Base-by-base conservation (phyloP, 768 basidiomycete species). In the Hericium alpestre region DNA sequence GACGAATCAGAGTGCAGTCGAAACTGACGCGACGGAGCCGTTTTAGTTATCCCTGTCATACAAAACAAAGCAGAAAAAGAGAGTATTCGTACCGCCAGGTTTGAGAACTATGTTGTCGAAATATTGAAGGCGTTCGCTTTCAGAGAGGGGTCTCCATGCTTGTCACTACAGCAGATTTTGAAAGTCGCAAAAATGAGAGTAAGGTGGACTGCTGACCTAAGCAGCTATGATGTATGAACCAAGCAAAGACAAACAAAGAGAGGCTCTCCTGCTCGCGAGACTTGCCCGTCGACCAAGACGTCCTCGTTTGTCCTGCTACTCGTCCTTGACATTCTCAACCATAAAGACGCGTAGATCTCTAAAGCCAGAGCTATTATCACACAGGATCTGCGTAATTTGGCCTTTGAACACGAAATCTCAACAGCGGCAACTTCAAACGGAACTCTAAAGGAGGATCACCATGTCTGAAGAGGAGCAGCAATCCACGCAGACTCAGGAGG, bases 381-480 rank as follows among this genome's bases (percentile, higher is more conserved):
- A 7, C 32, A 32, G 22, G 9, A 12, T n/a, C 32, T 37, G 32
- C 27, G 23, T 43, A 15, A 18, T 20, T 20, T n/a, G n/a, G 16
- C 43, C 43, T n/a, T 7, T 9, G 16, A n/a, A 46, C 18, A 37
- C 39, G 20, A 18, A 37, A 27, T 25, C 25, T 53, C 51, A 39
- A n/a, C 27, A 37, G 20, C 32, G 23, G 20, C 23, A 11, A 53
- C 27, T 43, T 43, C n/a, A 10, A n/a, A 46, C 43, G 43, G n/a
- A 46, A 46, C n/a, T 9, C n/a, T 46, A n/a, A 18, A 46, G 43
- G 16, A 46, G 43, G 12, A 46, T 32, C 43, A 51, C 37, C 56
- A 86, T 86, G 83, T 79, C 83, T 66, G 82, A 84, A 62, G 73
- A 76, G 22, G 73, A 73, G 46, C 73, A 72, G 43, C 62, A 46